Evolutionary conservation across 2,329 filamentous ascomycete species (phyloP).

Genomic region (Scedosporium dehoogii): DNA sequence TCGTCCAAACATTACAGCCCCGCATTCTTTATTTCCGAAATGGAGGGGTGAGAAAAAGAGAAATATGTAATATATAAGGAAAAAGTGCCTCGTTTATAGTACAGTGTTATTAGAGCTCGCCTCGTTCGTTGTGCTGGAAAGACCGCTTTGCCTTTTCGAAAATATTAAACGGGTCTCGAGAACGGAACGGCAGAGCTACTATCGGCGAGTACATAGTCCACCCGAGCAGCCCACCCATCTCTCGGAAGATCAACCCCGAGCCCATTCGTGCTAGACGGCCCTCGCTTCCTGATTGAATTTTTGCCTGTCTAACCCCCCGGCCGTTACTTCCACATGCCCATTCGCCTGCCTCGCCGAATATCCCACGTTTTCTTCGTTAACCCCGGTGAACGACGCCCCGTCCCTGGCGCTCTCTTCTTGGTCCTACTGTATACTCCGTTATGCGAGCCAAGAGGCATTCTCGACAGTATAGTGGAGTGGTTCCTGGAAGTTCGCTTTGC

Average conservation of each 20-base stretch:
- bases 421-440: background rate
- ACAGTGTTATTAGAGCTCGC: background rate
- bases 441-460: background rate
- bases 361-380: no score
- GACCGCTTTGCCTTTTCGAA: background rate
- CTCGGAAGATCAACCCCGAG: constrained; percentile 21
- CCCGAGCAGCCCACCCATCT: constrained; percentile 8
- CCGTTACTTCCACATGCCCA: background rate
- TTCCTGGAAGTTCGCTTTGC: background rate
- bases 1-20: background rate
- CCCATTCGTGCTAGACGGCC: constrained; percentile 16
- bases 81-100: constrained; percentile 7
- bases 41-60: constrained; percentile 1
- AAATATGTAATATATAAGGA: background rate
- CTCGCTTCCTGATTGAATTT: constrained; percentile 23
- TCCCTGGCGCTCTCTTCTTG: background rate
- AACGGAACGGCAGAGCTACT: background rate
- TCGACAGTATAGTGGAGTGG: background rate
- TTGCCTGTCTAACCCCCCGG: background rate
- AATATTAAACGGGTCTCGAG: background rate
- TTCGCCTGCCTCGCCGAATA: no score
- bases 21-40: background rate
- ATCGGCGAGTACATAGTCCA: no score
- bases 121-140: background rate
- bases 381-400: no score